Conservation (phyloP, 768 basidiomycete species). For the Suillus alpinus region DNA sequence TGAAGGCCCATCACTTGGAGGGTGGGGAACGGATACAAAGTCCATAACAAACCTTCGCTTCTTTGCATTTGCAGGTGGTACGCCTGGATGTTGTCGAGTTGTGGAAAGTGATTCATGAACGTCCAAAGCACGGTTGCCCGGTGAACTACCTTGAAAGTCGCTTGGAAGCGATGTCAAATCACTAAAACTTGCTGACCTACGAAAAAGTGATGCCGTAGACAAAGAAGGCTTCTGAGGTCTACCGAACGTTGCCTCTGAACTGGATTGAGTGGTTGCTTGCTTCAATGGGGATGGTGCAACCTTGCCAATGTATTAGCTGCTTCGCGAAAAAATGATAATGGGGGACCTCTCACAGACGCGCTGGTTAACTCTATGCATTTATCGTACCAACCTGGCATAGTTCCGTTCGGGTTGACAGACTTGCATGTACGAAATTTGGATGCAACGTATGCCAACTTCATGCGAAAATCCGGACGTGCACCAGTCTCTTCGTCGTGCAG, state of each 20-base stretch:
- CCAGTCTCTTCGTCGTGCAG: conserved; percentile 38
- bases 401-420: conserved; percentile 39
- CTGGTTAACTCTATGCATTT: conserved; percentile 18
- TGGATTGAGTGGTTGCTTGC: background rate
- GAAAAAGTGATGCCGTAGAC: background rate
- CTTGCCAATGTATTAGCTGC: background rate
- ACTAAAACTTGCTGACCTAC: conserved; percentile 15
- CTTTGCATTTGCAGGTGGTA: background rate
- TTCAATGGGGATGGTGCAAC: background rate
- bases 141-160: conserved; percentile 10
- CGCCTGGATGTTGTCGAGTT: background rate
- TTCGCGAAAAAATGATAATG: background rate
- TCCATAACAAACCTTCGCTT: background rate
- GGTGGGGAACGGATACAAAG: background rate
- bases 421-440: conserved; percentile 45
- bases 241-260: background rate
- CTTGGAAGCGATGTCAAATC: conserved; percentile 30
- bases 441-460: conserved; percentile 46
- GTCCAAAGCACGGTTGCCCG: background rate
- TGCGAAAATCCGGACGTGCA: conserved; percentile 25
- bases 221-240: background rate
- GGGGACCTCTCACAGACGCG: conserved; percentile 22
- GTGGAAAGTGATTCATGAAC: background rate
- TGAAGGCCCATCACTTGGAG: background rate
- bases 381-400: conserved; percentile 67